Base-by-base conservation (phyloP, 2,329 filamentous ascomycete species). In the Trichoderma brevicompactum region DNA sequence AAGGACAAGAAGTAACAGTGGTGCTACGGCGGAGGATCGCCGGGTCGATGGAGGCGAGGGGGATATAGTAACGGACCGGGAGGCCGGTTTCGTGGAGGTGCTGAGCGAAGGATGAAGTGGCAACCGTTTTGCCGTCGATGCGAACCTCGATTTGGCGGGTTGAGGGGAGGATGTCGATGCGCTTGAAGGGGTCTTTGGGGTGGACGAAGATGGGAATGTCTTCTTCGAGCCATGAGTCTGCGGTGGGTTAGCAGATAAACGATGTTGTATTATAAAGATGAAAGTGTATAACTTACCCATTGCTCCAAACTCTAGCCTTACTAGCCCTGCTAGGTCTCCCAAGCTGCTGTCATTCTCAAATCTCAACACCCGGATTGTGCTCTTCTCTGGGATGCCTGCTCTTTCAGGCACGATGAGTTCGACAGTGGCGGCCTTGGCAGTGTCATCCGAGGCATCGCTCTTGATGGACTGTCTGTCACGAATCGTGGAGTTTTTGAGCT, bases 121-220 rank as follows among this genome's bases (percentile, higher is more conserved):
- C 82, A 1, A 89, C 74, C 0, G 78, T 76, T 2, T 72, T 72
- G 2, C 84, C 85, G 7, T 77, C 73, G 4, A 85, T 69, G 23
- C 78, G 78, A 43, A 90, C 78, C 10, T 82, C 78, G 40, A 90
- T 73, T 1, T 74, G 74, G 0, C 88, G 83, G 1, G 79, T 78
- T 0, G 86, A 89, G 1, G 79, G 78, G 5, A 90, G 74, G 32
- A 87, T 82, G 64, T 90, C 87, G 66, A 91, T 78, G 12, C 88
- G 82, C 69, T 88, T 88, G 76, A 85, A 89, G 0, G 88, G 88
- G 62, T 90, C 87, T 68, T 89, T 89, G 0, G 88, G 87, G 66
- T 91, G 88, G 3, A 85, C 80, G 69, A 82, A 82, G 63, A 89
- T 83, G 1, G 81, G 83, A 0, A 78, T 77, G 58, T 88, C 85